Evolutionary conservation across 2,329 filamentous ascomycete species (phyloP).

Genomic region (Colletotrichum sp.): DNA sequence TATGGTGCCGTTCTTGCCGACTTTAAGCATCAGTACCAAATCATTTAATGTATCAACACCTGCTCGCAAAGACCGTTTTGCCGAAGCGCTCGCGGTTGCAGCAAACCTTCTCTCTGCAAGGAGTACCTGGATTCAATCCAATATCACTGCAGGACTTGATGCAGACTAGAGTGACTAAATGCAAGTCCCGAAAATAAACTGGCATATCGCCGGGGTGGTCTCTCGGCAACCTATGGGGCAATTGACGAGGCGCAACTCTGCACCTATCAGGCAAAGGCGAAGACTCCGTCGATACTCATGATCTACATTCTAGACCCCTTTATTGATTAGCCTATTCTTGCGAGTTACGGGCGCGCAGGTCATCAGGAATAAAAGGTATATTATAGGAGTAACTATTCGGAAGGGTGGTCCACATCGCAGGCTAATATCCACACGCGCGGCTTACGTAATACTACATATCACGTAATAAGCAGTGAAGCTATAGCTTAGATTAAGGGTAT

Average conservation of each 20-base stretch:
- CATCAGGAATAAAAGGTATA: no score
- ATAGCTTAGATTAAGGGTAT: not conserved
- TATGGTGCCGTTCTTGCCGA: not conserved
- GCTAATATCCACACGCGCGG: not conserved
- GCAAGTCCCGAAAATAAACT: not conserved
- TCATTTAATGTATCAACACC: not conserved
- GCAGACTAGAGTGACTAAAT: not conserved
- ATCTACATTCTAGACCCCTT: not conserved
- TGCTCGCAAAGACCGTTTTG: not conserved
- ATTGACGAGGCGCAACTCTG: not conserved
- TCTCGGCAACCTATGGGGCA: not conserved
- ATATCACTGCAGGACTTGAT: not conserved
- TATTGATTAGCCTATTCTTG: not conserved
- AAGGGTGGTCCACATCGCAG: not conserved
- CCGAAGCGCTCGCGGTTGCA: not conserved
- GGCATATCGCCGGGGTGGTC: not conserved
- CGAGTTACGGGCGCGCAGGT: no score
- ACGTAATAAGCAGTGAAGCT: not conserved
- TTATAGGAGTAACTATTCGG: no score
- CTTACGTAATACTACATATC: not conserved
- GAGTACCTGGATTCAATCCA: not conserved
- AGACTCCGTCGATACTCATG: not conserved
- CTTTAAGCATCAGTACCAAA: not conserved
- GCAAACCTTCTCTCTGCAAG: not conserved
- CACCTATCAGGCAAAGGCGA: not conserved